Percentiles rank a stretch among this genome's conserved stretches.
Conservation (phyloP, 495 filamentous ascomycete genomes). For the Viridothelium virens region DNA sequence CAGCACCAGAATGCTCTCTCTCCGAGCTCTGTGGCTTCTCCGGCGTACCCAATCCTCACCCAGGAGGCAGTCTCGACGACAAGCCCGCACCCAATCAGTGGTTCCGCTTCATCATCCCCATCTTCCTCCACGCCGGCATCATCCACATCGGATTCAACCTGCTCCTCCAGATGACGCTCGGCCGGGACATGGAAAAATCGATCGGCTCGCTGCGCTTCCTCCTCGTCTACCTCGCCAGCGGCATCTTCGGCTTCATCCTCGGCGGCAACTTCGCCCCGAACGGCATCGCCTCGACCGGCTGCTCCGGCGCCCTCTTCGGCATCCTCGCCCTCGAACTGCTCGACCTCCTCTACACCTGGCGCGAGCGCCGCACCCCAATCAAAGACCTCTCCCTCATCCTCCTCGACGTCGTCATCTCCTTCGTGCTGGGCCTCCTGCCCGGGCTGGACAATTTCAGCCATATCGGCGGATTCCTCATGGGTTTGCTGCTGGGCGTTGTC, state of each 20-base stretch:
- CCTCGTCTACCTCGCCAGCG: conserved; percentile 78
- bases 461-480: conserved; percentile 93
- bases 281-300: conserved; percentile 73
- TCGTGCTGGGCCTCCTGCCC: conserved; percentile 84
- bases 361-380: conserved; percentile 60
- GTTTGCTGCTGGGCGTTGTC: conserved; percentile 75
- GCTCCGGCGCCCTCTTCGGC: conserved; percentile 84
- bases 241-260: conserved; percentile 94
- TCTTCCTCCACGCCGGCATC: conserved; percentile 88
- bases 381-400: conserved; percentile 78
- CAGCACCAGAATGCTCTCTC: conserved; percentile 52
- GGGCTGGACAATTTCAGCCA: conserved; percentile 96
- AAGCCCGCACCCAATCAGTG: conserved; percentile 73
- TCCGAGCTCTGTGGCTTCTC: conserved; percentile 74
- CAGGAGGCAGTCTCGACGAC: conserved; percentile 38
- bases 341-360: conserved; percentile 89
- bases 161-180: conserved; percentile 78
- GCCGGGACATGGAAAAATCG: conserved; percentile 78
- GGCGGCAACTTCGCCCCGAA: conserved; percentile 85
- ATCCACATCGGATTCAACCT: conserved; percentile 95
- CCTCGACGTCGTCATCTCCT: conserved; percentile 77
- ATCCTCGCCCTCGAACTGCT: conserved; percentile 80
- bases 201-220: conserved; percentile 81
- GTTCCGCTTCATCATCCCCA: conserved; percentile 92
- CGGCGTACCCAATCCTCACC: conserved; percentile 56